phyloP scores from a whole-genome alignment of 2,329 filamentous ascomycete species.

The Fusarium caatingaense region DNA sequence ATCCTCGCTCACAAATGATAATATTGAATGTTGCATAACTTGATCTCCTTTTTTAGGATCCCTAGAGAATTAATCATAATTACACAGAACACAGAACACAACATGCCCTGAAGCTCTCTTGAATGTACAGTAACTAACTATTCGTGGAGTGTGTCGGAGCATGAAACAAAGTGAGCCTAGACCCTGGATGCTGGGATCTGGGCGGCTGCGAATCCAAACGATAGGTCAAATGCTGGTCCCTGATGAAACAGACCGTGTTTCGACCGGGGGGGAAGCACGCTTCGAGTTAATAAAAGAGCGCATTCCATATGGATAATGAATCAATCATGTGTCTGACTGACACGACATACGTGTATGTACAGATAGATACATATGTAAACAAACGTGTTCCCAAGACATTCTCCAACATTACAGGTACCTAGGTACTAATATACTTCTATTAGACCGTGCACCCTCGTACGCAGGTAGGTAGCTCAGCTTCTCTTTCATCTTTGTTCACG shows the following conservation, averaged over 20 bases:
- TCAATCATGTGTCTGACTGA: constrained; percentile 1
- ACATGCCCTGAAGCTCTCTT: constrained; percentile 17
- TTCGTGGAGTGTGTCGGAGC: constrained; percentile 40
- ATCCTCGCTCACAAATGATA: constrained; percentile 4
- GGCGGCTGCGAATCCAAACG: constrained; percentile 41
- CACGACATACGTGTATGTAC: background rate
- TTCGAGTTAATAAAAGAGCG: constrained; percentile 34
- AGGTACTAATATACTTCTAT: background rate
- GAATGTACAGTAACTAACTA: background rate
- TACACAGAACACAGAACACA: constrained; percentile 3
- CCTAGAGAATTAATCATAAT: background rate
- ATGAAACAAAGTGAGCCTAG: constrained; percentile 46
- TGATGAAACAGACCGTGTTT: constrained; percentile 48
- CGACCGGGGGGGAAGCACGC: constrained; percentile 42
- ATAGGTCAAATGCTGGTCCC: constrained; percentile 41
- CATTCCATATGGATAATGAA: background rate
- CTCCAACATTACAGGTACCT: background rate
- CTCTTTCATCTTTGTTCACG: constrained; percentile 2
- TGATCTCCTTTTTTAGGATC: no score
- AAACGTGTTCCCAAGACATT: constrained; percentile 1
- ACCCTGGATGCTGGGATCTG: constrained; percentile 42
- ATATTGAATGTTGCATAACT: background rate
- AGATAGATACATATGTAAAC: background rate
- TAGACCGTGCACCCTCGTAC: background rate
- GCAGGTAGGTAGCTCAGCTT: background rate